Evolutionary conservation across 2,329 filamentous ascomycete genomes (phyloP), one percentile per base, ranked within the genome.

Genomic region (Ceratocystis smalleyi): DNA sequence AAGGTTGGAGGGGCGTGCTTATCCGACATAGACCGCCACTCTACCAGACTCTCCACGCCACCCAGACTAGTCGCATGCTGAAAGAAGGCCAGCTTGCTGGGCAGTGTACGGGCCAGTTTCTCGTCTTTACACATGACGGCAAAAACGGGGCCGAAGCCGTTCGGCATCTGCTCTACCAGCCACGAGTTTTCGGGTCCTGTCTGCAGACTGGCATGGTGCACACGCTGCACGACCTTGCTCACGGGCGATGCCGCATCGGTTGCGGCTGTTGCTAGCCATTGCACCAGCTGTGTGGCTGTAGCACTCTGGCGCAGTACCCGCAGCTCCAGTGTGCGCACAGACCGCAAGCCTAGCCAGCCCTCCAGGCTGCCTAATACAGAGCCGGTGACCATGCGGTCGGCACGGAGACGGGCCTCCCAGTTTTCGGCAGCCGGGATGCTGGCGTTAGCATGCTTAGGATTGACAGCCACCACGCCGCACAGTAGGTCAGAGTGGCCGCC

Each of bases 21-120:
- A 77, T 99, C 94, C 66, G 85, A 86, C 89, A 99, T 94, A 59
- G 87, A 83, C 66, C 94, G 81, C 94, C 94, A 99, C 80, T 99
- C 94, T 69, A 99, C 91, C 77, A 97, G 75, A 71, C 89, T 94
- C 81, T 97, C 94, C 8, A 97, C 90, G 3, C 94, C 92, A 1
- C 94, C 94, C 32, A 97, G 75, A 73, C 89, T 95, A 1, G 94
- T 99, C 5, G 94, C 94, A 74, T 99, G 94, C 70, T 96, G 89
- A 77, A 97, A 97, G 55, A 96, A 80, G 1, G 78, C 72, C 72
- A 97, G 75, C 73, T 88, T 88, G 71, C 86, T 88, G 2, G 94
- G 94, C 68, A 99, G 75, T 35, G 77, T 74, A 68, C 79, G 82
- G 2, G 94, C 91, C 62, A 81, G 71, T 0, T 77, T 75, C 67